Conservation (phyloP, 371 early-diverging fungal genomes). For the Gilbertella persicaria region DNA sequence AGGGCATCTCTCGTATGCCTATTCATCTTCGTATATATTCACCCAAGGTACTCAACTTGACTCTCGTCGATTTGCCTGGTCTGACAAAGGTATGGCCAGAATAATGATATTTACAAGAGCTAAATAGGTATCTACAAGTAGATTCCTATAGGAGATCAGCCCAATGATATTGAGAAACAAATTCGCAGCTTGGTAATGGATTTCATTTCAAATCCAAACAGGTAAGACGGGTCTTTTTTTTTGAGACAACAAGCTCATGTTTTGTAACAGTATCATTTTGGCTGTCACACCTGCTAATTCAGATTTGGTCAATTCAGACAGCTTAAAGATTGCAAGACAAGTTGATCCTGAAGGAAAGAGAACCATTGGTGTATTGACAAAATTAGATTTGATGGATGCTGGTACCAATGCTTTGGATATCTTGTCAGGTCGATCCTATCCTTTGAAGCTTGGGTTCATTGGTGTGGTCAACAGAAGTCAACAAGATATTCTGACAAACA, state of each 20-base stretch:
- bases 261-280: conserved; percentile 75
- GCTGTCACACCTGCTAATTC: conserved; percentile 92
- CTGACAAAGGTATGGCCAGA: conserved; percentile 72
- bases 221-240: conserved; percentile 40
- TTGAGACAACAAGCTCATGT: conserved; percentile 3
- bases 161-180: conserved; percentile 86
- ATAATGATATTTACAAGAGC: not conserved
- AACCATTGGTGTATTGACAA: conserved; percentile 92
- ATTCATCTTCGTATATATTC: conserved; percentile 90
- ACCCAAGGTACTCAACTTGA: conserved; percentile 86
- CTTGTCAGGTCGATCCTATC: conserved; percentile 77
- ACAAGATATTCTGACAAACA: conserved; percentile 78
- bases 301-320: conserved; percentile 94
- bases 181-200: conserved; percentile 81
- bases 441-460: conserved; percentile 86
- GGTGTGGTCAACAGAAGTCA: conserved; percentile 90
- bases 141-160: conserved; percentile 76
- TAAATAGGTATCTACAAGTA: conserved; percentile 26
- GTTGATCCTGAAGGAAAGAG: conserved; percentile 86
- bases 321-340: conserved; percentile 87
- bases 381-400: conserved; percentile 93
- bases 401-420: conserved; percentile 90
- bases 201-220: conserved; percentile 87
- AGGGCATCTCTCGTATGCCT: conserved; percentile 83
- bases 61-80: conserved; percentile 94